Evolutionary conservation across 2,329 filamentous ascomycete species (phyloP), one percentile per base, ranked within the genome.

Genomic region (Aspergillus sp.): DNA sequence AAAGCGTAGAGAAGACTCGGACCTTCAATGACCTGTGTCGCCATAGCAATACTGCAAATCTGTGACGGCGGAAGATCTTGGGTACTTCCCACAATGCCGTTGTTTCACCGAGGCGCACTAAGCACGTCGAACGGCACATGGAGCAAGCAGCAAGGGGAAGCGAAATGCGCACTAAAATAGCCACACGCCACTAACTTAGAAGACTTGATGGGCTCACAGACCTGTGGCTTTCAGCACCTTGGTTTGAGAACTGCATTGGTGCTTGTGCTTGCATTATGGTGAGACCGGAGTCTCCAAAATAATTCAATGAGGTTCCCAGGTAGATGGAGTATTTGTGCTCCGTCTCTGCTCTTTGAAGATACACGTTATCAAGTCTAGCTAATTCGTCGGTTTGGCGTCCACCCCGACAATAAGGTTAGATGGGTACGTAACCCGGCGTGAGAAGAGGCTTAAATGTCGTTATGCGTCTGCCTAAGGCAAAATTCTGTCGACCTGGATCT

Each of bases 81-180:
- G 23, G 13, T 21, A 25, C 25, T 23, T 53, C n/a, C 27, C 19
- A 23, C 17, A 25, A 25, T 39, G 36, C 53, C 53, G 39, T 25
- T 23, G 41, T 55, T 55, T 55, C 53, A 55, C 32, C 32, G 19
- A 32, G 42, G 23, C 36, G n/a, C 13, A 25, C 53, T 44, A 30
- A 54, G 36, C 36, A 52, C 10, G 25, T 36, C 7, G 19, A 52
- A 30, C 32, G 47, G 23, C 47, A 53, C 50, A 32, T 55, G 53
- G 39, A 47, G 50, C 53, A 32, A 11, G 30, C 53, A 23, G 53
- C 39, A 41, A 55, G 53, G 53, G 53, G 27, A 19, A 36, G 25
- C 13, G 49, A 15, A 52, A 42, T 23, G 10, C 53, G 41, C 38
- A 44, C 53, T 55, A 55, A 55, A 47, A 55, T 42, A 47, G 53